Conservation (phyloP, 2,329 filamentous ascomycete species). For the Tolypocladium paradoxum region DNA sequence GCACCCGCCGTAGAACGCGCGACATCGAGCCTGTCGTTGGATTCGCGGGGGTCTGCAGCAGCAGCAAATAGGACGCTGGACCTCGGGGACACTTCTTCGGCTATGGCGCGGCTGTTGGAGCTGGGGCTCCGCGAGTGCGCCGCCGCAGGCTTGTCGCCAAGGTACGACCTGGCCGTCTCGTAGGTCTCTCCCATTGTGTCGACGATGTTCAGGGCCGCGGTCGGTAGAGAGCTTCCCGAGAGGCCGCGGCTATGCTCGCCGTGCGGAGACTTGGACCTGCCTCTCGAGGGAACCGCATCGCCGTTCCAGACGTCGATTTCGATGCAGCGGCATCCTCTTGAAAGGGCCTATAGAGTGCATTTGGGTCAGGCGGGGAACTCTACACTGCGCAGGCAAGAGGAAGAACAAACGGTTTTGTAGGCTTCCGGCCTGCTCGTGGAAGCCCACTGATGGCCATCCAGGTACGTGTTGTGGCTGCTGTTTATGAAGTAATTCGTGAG, state of each 20-base stretch:
- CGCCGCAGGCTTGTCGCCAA: conserved; percentile 15
- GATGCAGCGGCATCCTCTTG: conserved; percentile 74
- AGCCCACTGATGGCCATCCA: conserved; percentile 75
- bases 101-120: conserved; percentile 19
- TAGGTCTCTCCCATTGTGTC: conserved; percentile 21
- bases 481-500: conserved; percentile 89
- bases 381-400: neutral
- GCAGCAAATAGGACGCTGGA: conserved; percentile 17
- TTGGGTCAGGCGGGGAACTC: neutral
- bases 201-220: conserved; percentile 29
- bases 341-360: conserved; percentile 45
- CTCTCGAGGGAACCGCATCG: conserved; percentile 27
- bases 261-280: conserved; percentile 25
- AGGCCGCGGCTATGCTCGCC: conserved; percentile 34
- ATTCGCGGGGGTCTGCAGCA: conserved; percentile 17
- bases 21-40: conserved; percentile 23
- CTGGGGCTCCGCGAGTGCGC: conserved; percentile 29
- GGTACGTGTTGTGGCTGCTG: conserved; percentile 90
- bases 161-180: conserved; percentile 14
- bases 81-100: conserved; percentile 18
- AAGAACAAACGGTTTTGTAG: conserved; percentile 59
- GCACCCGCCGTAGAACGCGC: conserved; percentile 10
- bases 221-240: conserved; percentile 36
- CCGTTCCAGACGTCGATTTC: conserved; percentile 96
- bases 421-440: conserved; percentile 67